Conservation (phyloP, 2,329 filamentous ascomycete genomes). For the Ceratocystis colombiana region DNA sequence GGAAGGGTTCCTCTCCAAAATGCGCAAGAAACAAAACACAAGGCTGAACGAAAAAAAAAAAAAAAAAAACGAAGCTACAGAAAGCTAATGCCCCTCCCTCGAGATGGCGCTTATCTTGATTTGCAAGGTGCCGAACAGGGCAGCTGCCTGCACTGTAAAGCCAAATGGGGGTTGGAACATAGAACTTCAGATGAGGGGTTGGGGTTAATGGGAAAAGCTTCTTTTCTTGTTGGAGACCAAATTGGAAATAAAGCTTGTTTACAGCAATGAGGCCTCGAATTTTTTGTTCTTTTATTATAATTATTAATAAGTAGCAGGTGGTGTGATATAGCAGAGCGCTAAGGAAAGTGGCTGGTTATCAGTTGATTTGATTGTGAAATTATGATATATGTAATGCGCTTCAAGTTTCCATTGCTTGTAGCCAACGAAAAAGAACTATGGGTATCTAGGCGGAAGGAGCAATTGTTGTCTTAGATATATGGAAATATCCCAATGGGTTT, state of each 20-base stretch:
- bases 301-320: neutral
- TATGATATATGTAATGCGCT: neutral
- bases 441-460: neutral
- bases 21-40: conserved; percentile 1
- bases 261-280: neutral
- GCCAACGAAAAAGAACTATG: neutral
- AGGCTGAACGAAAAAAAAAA: neutral
- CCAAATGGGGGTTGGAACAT: neutral
- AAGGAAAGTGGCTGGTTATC: neutral
- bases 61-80: neutral
- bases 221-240: neutral
- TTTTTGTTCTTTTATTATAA: neutral
- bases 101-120: conserved; percentile 6
- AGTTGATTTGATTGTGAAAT: neutral
- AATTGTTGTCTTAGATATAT: neutral
- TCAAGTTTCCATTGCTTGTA: neutral
- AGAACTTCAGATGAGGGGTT: conserved; percentile 11
- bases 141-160: conserved; percentile 8
- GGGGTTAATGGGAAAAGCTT: neutral
- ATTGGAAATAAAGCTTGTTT: neutral
- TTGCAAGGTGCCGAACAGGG: neutral
- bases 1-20: neutral
- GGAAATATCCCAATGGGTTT: neutral
- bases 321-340: neutral
- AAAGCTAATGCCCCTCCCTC: neutral